phyloP scores from a whole-genome alignment of 1,139 yeast species.

The Candida buenavistaensis region DNA sequence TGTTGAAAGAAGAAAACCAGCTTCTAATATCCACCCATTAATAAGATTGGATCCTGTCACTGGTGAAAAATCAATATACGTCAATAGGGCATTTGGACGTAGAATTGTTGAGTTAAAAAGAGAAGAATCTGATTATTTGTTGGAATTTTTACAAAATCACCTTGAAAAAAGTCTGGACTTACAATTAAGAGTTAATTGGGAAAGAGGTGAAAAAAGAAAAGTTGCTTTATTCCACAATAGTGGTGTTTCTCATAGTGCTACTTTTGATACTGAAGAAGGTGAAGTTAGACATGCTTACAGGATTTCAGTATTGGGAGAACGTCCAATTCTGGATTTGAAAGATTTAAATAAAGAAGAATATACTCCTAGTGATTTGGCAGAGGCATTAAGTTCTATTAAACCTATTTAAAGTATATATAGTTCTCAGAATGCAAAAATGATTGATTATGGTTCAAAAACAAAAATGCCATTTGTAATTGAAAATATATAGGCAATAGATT shows the following conservation, averaged over 20 bases:
- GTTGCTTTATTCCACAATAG: constrained; percentile 56
- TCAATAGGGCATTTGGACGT: constrained; percentile 56
- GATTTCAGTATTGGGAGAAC: constrained; percentile 49
- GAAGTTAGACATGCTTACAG: constrained; percentile 45
- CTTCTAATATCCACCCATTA: constrained; percentile 52
- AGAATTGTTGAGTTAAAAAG: constrained; percentile 54
- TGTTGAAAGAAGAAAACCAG: constrained; percentile 44
- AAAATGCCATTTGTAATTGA: background rate
- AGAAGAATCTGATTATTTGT: constrained; percentile 54
- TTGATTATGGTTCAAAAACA: no score
- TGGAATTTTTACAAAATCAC: constrained; percentile 50
- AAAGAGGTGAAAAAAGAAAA: constrained; percentile 39
- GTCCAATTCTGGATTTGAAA: constrained; percentile 39
- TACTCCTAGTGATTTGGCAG: constrained; percentile 40
- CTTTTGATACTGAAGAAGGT: constrained; percentile 35
- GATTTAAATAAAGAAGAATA: constrained; percentile 34
- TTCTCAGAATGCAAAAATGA: no score
- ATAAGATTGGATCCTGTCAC: constrained; percentile 61
- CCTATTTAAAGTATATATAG: constrained; percentile 9
- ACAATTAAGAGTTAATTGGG: constrained; percentile 60
- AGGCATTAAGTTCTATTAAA: constrained; percentile 28
- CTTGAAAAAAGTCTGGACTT: constrained; percentile 51
- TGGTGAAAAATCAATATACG: constrained; percentile 49
- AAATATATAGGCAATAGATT: no score
- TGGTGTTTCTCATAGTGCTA: constrained; percentile 43